phyloP scores from a whole-genome alignment of 176 grass and related monocot species.

The Eleusine coracana region DNA sequence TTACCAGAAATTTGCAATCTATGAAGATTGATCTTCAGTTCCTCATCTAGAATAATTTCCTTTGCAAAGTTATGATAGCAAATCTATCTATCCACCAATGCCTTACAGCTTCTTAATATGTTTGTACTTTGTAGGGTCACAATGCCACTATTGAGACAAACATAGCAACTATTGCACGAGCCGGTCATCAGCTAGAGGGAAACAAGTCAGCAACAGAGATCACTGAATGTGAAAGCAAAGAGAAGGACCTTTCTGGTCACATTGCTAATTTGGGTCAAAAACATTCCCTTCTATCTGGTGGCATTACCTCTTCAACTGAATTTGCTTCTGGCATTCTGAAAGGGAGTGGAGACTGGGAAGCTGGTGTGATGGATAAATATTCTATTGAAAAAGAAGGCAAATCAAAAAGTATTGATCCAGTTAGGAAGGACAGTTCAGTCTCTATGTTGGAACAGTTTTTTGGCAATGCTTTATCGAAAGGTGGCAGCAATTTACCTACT shows the following conservation, averaged over 20 bases:
- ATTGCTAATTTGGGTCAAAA: constrained; percentile 34
- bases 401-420: constrained; percentile 41
- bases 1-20: background rate
- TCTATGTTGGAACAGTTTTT: constrained; percentile 94
- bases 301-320: constrained; percentile 40
- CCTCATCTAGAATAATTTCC: constrained; percentile 7
- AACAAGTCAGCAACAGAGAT: constrained; percentile 36
- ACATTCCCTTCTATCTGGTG: constrained; percentile 23
- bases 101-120: constrained; percentile 8
- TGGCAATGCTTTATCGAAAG: constrained; percentile 65
- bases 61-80: background rate
- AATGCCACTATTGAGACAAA: constrained; percentile 39
- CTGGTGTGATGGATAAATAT: constrained; percentile 57
- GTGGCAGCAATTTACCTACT: constrained; percentile 44
- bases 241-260: constrained; percentile 40
- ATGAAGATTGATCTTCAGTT: constrained; percentile 13
- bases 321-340: constrained; percentile 49
- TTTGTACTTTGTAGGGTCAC: constrained; percentile 46
- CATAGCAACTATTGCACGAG: background rate
- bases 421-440: constrained; percentile 54
- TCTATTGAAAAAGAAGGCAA: constrained; percentile 56
- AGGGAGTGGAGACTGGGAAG: constrained; percentile 51
- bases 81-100: background rate
- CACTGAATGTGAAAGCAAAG: constrained; percentile 44
- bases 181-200: constrained; percentile 48